Evolutionary conservation across 2,329 filamentous ascomycete species (phyloP).

Genomic region (Aspergillus glaucus): DNA sequence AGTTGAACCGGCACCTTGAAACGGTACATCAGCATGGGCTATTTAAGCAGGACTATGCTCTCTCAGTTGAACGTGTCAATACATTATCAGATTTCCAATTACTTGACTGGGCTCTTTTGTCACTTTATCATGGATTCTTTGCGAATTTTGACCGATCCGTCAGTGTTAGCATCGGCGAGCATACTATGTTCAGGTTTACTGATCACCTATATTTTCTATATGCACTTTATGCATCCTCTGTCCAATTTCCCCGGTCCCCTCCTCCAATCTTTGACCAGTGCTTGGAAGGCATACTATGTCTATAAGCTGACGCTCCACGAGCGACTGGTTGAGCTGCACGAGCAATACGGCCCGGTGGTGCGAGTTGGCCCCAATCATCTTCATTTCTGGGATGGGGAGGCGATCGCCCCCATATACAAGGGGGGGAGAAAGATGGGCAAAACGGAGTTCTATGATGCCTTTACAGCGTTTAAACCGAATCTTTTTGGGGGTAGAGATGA

Average conservation of each 20-base stretch:
- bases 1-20: too few relatives aligned
- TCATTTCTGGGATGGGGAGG: constrained; percentile 9
- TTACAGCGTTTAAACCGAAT: constrained; percentile 10
- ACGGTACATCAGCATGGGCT: too few relatives aligned
- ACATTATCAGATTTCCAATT: too few relatives aligned
- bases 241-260: constrained; percentile 1
- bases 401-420: constrained; percentile 10
- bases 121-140: too few relatives aligned
- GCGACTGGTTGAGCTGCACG: constrained; percentile 2
- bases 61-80: too few relatives aligned
- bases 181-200: too few relatives aligned
- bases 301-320: constrained; percentile 4
- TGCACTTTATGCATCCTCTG: not conserved
- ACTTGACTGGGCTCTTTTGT: too few relatives aligned
- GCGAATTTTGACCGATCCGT: too few relatives aligned
- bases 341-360: not conserved
- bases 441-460: constrained; percentile 8
- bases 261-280: constrained; percentile 2
- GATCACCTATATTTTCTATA: not conserved
- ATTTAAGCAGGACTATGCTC: too few relatives aligned
- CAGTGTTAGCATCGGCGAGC: too few relatives aligned
- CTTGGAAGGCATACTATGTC: constrained; percentile 4
- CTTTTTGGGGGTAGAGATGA: constrained; percentile 5
- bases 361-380: constrained; percentile 7
- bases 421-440: constrained; percentile 7